Evolutionary conservation across 768 basidiomycete genomes (phyloP), one percentile per base, ranked within the genome.

Genomic region (Podaxis sp.): DNA sequence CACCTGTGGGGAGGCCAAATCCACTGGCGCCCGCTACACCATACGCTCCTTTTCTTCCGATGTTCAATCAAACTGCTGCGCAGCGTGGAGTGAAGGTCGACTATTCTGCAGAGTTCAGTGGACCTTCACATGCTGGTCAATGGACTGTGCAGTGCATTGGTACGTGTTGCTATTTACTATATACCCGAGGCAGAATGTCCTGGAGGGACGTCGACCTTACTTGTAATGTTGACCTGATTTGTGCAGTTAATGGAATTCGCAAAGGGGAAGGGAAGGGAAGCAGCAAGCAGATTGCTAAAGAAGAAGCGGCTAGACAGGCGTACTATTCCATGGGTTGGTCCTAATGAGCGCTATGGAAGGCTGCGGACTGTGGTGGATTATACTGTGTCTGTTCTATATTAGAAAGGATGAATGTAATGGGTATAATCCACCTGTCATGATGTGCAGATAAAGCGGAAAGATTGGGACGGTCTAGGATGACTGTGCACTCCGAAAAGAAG

Each of bases 301-400:
- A 92, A 68, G 87, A 88, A 60, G 90, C 90, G 0, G 90, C 90
- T 17, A 80, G 83, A 62, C 77, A 85, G 66, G 90, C 90, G 8
- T 90, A 84, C 74, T 83, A 85, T 68, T 81, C 83, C 8, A 87
- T 92, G 88, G 90, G 90, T 37, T 91, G 90, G 90, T 84, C 85
- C 41, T 79, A 68, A 63, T 20, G 49, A 26, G n/a, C 24, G 2
- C 41, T 50, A 65, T 46, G 48, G 28, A 46, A 28, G 57, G 24
- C 26, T 7, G 11, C 24, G 38, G 54, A 40, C 4, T 38, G 22
- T 38, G 4, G 22, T 40, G 38, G n/a, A 24, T 38, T 24, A 24
- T 22, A 15, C 22, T 56, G 37, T 24, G 12, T 40, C n/a, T 36
- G 36, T 38, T 37, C 15, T 20, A n/a, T 22, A 7, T 12, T 36